These are phyloP conservation scores for Pseudocercospora macadamiae DNA, from an alignment of 2,329 filamentous ascomycete species.

Conservation along the genomic window DNA sequence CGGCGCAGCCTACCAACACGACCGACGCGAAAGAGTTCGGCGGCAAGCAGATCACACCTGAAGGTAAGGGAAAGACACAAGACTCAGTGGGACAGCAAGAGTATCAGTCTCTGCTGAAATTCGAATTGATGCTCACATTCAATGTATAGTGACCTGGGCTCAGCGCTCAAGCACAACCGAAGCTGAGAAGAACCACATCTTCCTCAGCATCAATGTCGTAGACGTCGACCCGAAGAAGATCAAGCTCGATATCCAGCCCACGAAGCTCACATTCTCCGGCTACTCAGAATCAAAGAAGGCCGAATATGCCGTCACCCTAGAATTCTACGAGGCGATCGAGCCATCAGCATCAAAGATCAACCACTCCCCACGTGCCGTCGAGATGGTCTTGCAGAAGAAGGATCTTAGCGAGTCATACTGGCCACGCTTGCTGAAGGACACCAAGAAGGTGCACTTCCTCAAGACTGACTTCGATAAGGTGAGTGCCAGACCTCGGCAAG, in stretches of 20 bases:
- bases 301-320: slow-evolving; percentile 82
- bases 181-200: slow-evolving; percentile 88
- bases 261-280: slow-evolving; percentile 77
- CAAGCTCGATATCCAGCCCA: slow-evolving; percentile 81
- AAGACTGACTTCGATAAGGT: slow-evolving; percentile 99
- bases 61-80: slow-evolving; percentile 36
- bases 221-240: slow-evolving; percentile 77
- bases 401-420: slow-evolving; percentile 92
- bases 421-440: slow-evolving; percentile 86
- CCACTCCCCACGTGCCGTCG: slow-evolving; percentile 85
- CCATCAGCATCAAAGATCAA: slow-evolving; percentile 78
- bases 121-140: slow-evolving; percentile 16
- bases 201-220: slow-evolving; percentile 85
- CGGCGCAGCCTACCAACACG: slow-evolving; percentile 38
- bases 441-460: slow-evolving; percentile 88
- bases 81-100: not conserved
- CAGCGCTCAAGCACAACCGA: slow-evolving; percentile 87
- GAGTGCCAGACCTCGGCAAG: slow-evolving; percentile 32
- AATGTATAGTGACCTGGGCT: slow-evolving; percentile 82
- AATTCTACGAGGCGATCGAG: slow-evolving; percentile 91
- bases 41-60: slow-evolving; percentile 41
- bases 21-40: slow-evolving; percentile 38
- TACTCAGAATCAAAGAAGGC: slow-evolving; percentile 81
- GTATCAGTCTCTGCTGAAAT: not conserved
- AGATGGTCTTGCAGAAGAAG: slow-evolving; percentile 96